phyloP scores from a whole-genome alignment of 352 stramenopile species.

The Phytophthora boehmeriae region DNA sequence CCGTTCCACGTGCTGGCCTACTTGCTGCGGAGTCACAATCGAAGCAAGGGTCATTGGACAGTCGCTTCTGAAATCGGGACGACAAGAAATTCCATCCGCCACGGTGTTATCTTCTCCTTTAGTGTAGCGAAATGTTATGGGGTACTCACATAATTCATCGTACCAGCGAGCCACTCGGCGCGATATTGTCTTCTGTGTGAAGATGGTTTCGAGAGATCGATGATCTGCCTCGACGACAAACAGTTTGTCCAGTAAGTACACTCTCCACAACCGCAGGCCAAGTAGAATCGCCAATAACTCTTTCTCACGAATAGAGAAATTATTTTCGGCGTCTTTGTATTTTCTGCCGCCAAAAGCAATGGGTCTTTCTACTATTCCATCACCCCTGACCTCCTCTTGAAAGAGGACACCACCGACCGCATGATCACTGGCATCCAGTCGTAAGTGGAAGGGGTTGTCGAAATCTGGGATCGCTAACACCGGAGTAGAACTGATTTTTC shows the following conservation, averaged over 20 bases:
- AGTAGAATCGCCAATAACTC: slow-evolving; percentile 19
- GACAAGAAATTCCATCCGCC: slow-evolving; percentile 21
- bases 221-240: slow-evolving; percentile 20
- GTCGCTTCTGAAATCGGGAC: too few relatives aligned
- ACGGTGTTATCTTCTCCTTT: slow-evolving; percentile 4
- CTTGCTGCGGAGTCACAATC: too few relatives aligned
- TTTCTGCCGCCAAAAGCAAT: too few relatives aligned
- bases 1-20: too few relatives aligned
- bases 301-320: too few relatives aligned
- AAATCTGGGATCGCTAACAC: slow-evolving; percentile 13
- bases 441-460: too few relatives aligned
- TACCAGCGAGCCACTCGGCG: slow-evolving; percentile 11
- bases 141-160: slow-evolving; percentile 15
- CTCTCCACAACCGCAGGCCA: slow-evolving; percentile 11
- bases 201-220: slow-evolving; percentile 9
- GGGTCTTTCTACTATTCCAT: too few relatives aligned
- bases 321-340: too few relatives aligned
- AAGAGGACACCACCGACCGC: too few relatives aligned
- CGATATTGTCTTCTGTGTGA: slow-evolving; percentile 16
- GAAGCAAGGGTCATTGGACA: too few relatives aligned
- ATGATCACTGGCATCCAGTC: too few relatives aligned
- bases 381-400: too few relatives aligned
- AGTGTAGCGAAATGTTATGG: slow-evolving; percentile 13
- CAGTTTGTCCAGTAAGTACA: slow-evolving; percentile 10
- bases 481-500: neutral